phyloP scores from a whole-genome alignment of 1,284 basidiomycete species.

The Hortiboletus rubellus region DNA sequence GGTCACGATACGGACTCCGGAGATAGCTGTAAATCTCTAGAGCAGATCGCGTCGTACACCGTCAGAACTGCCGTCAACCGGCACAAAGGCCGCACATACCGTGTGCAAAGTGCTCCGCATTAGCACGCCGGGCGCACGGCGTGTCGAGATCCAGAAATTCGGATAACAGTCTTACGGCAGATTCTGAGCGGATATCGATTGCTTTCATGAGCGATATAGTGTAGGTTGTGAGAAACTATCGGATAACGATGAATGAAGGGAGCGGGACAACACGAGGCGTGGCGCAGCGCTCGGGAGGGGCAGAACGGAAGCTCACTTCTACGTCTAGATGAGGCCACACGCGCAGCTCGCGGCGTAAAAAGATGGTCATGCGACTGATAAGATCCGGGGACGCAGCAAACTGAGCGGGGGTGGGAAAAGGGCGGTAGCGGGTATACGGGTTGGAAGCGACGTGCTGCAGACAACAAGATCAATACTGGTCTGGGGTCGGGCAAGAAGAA shows the following conservation, averaged over 20 bases:
- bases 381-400: slow-evolving; percentile 73
- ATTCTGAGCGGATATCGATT: slow-evolving; percentile 85
- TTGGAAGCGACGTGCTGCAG: slow-evolving; percentile 84
- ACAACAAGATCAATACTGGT: not conserved
- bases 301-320: slow-evolving; percentile 53
- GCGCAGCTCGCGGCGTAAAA: slow-evolving; percentile 79
- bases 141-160: slow-evolving; percentile 82
- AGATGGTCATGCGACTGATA: slow-evolving; percentile 72
- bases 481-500: not conserved
- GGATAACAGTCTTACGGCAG: slow-evolving; percentile 75
- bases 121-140: slow-evolving; percentile 55
- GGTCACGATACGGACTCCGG: slow-evolving; percentile 80
- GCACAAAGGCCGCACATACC: slow-evolving; percentile 46
- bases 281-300: not conserved
- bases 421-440: slow-evolving; percentile 74
- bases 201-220: slow-evolving; percentile 83
- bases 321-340: slow-evolving; percentile 84
- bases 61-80: not conserved
- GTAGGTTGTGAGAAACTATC: slow-evolving; percentile 74
- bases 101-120: slow-evolving; percentile 89
- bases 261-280: slow-evolving; percentile 9
- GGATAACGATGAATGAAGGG: slow-evolving; percentile 4
- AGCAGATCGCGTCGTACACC: not conserved
- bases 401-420: slow-evolving; percentile 78
- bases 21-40: slow-evolving; percentile 84